Conservation (phyloP, 306 rosid species). For the Clitoria ternatea region DNA sequence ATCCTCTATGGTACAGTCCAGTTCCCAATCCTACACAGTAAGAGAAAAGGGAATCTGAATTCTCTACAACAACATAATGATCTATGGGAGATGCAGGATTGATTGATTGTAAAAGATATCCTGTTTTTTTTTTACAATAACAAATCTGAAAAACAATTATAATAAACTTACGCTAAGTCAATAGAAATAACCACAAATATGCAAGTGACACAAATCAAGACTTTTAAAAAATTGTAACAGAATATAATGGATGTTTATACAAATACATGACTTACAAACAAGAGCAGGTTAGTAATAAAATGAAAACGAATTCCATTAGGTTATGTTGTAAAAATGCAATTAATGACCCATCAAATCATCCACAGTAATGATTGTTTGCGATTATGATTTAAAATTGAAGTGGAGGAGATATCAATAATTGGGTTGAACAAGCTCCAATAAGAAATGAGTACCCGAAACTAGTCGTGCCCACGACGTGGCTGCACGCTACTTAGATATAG, state of each 20-base stretch:
- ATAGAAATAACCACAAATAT: no score
- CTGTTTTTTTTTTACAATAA: no score
- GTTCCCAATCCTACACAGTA: background rate
- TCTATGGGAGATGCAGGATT: no score
- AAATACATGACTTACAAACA: background rate
- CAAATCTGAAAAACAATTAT: no score
- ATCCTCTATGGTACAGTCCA: background rate
- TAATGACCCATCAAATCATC: background rate
- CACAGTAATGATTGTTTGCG: background rate
- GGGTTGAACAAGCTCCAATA: background rate
- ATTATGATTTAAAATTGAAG: background rate
- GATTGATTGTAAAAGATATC: no score
- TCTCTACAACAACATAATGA: no score
- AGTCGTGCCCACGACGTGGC: background rate
- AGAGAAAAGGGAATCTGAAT: no score
- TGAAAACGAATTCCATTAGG: background rate
- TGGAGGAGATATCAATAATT: background rate
- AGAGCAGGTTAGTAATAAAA: background rate
- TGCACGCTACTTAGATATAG: background rate
- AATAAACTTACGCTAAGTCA: no score
- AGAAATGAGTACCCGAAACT: background rate
- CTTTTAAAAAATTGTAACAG: background rate
- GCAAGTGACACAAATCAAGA: no score
- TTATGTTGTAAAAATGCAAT: background rate
- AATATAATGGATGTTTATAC: no score